Conservation (phyloP, 2,329 filamentous ascomycete species). For the Thermothelomyces thermophilus region DNA sequence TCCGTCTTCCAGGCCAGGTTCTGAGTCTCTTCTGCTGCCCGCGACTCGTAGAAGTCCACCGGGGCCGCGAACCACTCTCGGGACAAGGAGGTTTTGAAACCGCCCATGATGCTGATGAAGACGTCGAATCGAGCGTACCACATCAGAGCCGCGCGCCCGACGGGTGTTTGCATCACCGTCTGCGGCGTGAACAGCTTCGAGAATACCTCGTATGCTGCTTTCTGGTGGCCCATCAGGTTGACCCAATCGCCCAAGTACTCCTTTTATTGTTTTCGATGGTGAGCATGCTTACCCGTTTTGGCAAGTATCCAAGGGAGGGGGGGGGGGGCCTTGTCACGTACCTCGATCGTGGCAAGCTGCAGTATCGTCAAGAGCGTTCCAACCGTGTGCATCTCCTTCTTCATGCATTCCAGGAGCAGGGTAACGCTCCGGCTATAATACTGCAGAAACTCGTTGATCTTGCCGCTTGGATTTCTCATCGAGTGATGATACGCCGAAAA, state of each 20-base stretch:
- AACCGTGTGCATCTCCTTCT: conserved; percentile 63
- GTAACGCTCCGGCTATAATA: conserved; percentile 89
- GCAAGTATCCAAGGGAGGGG: no score
- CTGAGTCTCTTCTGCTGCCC: conserved; percentile 52
- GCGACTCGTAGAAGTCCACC: conserved; percentile 55
- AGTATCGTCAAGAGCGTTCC: conserved; percentile 80
- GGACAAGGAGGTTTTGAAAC: conserved; percentile 65
- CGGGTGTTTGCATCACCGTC: conserved; percentile 62
- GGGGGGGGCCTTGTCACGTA: conserved; percentile 34
- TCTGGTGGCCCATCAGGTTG: conserved; percentile 86
- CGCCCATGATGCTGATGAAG: conserved; percentile 75
- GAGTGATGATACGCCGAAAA: conserved; percentile 86
- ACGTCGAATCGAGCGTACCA: conserved; percentile 92
- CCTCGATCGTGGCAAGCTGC: conserved; percentile 89
- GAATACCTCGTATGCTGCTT: conserved; percentile 77
- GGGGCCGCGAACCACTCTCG: conserved; percentile 70
- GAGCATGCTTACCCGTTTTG: no score
- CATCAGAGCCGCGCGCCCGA: conserved; percentile 66
- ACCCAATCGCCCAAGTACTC: conserved; percentile 95
- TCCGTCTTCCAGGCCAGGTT: conserved; percentile 62
- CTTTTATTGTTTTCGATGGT: conserved; percentile 44
- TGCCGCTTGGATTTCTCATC: conserved; percentile 61
- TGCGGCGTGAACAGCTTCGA: conserved; percentile 71
- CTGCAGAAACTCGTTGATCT: conserved; percentile 72
- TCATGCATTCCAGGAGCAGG: conserved; percentile 64